These are phyloP conservation scores for Xylaria castorea DNA, from an alignment of 495 filamentous ascomycete species.

Conservation along the genomic window DNA sequence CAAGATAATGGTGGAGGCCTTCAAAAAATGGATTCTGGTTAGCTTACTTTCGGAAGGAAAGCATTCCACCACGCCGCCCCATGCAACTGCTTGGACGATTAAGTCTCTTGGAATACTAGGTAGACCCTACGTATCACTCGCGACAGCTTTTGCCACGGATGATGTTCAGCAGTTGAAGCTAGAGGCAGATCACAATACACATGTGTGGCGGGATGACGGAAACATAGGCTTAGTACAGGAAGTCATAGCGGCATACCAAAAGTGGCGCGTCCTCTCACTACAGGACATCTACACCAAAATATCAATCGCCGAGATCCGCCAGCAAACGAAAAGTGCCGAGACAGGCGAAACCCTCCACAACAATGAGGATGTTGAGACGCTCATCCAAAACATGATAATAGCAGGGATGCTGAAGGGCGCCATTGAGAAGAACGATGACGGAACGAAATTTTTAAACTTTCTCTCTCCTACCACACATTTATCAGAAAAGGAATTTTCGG, in stretches of 20 bases:
- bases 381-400: constrained; percentile 63
- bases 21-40: constrained; percentile 92
- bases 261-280: constrained; percentile 55
- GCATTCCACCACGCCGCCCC: constrained; percentile 50
- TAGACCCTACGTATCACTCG: constrained; percentile 75
- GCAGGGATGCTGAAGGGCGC: constrained; percentile 62
- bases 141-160: constrained; percentile 68
- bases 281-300: constrained; percentile 57
- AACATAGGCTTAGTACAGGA: constrained; percentile 56
- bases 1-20: constrained; percentile 84
- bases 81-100: constrained; percentile 51
- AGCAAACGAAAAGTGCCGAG: constrained; percentile 55
- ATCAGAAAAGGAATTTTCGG: constrained; percentile 55
- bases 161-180: constrained; percentile 61
- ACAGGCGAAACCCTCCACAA: constrained; percentile 58
- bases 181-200: constrained; percentile 57
- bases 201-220: constrained; percentile 64
- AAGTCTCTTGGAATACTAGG: constrained; percentile 65
- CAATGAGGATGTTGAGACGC: constrained; percentile 51
- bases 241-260: constrained; percentile 57
- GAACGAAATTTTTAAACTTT: constrained; percentile 49
- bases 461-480: constrained; percentile 40
- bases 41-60: constrained; percentile 74
- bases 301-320: constrained; percentile 58
- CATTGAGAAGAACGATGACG: constrained; percentile 53